A percentile compares a stretch with the other conserved stretches of the same genome.
Evolutionary conservation across 1,284 basidiomycete species (phyloP).

Genomic region (Malassezia sp.): DNA sequence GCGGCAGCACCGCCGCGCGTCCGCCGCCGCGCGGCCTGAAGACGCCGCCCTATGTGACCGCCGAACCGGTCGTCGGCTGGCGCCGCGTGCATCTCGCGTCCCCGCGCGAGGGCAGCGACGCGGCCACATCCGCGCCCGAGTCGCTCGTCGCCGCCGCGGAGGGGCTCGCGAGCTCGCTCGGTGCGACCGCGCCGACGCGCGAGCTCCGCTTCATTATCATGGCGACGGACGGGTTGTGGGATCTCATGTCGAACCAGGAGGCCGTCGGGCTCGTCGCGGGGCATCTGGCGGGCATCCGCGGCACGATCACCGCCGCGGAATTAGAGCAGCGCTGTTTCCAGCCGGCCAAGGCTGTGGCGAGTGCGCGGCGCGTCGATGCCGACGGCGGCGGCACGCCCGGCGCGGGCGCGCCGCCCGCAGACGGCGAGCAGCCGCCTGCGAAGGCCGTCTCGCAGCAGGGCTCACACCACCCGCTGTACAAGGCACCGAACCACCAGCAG

Average conservation of each 20-base stretch:
- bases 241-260: slow-evolving; percentile 84
- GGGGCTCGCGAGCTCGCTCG: background rate
- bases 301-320: slow-evolving; percentile 28
- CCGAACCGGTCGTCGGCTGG: slow-evolving; percentile 57
- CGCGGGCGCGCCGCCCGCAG: slow-evolving; percentile 55
- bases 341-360: slow-evolving; percentile 19
- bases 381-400: background rate
- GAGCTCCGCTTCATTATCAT: slow-evolving; percentile 56
- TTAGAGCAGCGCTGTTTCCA: slow-evolving; percentile 32
- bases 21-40: slow-evolving; percentile 31
- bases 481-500: slow-evolving; percentile 23
- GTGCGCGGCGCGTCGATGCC: slow-evolving; percentile 13
- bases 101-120: background rate
- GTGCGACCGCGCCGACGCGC: slow-evolving; percentile 14
- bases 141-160: slow-evolving; percentile 3
- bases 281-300: slow-evolving; percentile 39
- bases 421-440: slow-evolving; percentile 22
- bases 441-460: background rate
- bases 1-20: slow-evolving; percentile 22
- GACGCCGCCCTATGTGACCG: slow-evolving; percentile 78
- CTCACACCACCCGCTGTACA: slow-evolving; percentile 32
- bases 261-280: slow-evolving; percentile 62
- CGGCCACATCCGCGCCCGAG: slow-evolving; percentile 47
- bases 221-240: slow-evolving; percentile 91
- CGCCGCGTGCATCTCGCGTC: slow-evolving; percentile 1